phyloP scores from a whole-genome alignment of 192 early-diverging fungal genomes.

The Umbelopsis sp. region DNA sequence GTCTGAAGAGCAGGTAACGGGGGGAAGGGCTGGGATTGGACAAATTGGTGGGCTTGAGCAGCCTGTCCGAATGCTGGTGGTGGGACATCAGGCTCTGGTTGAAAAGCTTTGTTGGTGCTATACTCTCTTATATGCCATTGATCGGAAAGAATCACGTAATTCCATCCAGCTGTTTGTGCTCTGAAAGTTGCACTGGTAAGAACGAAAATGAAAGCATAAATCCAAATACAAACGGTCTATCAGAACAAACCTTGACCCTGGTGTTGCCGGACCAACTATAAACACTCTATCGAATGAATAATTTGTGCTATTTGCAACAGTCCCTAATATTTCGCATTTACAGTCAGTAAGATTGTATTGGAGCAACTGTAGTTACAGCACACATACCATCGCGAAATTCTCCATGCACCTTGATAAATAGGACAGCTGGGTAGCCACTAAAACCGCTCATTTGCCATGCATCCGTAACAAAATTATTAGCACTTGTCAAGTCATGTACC shows the following conservation, averaged over 20 bases:
- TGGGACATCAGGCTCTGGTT: neutral
- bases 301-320: conserved; percentile 7
- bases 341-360: neutral
- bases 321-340: neutral
- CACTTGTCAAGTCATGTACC: conserved; percentile 41
- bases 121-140: conserved; percentile 5
- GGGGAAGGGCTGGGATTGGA: neutral
- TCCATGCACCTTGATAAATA: conserved; percentile 35
- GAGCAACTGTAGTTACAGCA: neutral
- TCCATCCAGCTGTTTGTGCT: conserved; percentile 37
- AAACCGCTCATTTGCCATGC: conserved; percentile 50
- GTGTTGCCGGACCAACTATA: conserved; percentile 44
- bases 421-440: conserved; percentile 12
- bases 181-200: too few species aligned
- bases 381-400: conserved; percentile 27
- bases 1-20: neutral
- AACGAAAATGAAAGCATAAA: too few species aligned
- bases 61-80: neutral
- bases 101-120: neutral
- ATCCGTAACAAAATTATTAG: conserved; percentile 43
- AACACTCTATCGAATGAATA: conserved; percentile 52
- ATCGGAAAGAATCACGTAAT: conserved; percentile 36
- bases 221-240: too few species aligned
- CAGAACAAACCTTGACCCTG: conserved; percentile 21
- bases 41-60: neutral